These are phyloP conservation scores for Samsoniella hepiali DNA, from an alignment of 2,329 filamentous ascomycete species.

Conservation along the genomic window DNA sequence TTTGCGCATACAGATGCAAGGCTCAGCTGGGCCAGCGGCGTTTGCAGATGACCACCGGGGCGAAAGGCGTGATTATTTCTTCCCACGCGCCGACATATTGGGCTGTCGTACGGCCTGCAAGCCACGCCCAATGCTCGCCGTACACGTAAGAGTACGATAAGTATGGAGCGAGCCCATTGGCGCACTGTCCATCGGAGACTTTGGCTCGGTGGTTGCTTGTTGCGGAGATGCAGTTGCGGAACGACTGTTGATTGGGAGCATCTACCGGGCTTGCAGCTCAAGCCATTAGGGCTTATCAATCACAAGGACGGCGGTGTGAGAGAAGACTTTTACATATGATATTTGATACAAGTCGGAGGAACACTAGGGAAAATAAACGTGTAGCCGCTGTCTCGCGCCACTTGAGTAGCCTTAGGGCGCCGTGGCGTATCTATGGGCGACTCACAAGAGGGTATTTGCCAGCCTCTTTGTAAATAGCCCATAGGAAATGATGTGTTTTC, in stretches of 20 bases:
- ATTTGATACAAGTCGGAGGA: background rate
- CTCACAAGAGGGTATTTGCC: background rate
- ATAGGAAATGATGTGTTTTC: background rate
- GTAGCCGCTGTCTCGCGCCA: background rate
- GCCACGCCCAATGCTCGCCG: background rate
- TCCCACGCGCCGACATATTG: background rate
- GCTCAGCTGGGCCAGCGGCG: background rate
- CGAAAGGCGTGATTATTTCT: background rate
- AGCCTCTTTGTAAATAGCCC: background rate
- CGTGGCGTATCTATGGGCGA: conserved; percentile 1
- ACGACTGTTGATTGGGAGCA: background rate
- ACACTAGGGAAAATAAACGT: too few relatives aligned
- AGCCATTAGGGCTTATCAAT: background rate
- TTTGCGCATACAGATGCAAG: background rate
- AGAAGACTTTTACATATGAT: background rate
- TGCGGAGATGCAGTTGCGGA: background rate
- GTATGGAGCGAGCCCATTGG: background rate
- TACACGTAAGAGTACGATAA: background rate
- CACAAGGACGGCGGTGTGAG: background rate
- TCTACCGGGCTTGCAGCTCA: background rate
- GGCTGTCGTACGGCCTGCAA: background rate
- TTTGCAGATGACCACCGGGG: background rate
- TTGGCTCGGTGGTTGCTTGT: background rate
- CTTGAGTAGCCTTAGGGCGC: background rate
- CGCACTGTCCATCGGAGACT: background rate